Base-by-base conservation (phyloP, 495 filamentous ascomycete genomes). In the Saxophila tyrrhenica region DNA sequence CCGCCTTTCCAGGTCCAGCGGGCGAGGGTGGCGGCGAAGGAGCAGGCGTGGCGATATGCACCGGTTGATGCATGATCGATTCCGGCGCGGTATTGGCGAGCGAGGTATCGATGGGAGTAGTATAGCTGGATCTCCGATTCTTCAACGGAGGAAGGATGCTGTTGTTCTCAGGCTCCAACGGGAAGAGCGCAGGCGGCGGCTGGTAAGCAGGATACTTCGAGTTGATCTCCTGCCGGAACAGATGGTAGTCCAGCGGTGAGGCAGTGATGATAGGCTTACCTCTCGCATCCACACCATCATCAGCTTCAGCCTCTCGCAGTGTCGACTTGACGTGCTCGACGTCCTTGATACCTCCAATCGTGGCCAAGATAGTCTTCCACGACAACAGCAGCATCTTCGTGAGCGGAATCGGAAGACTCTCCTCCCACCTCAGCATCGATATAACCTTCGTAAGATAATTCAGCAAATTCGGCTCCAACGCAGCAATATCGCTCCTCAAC, bases 141-240 rank as follows among this genome's bases (percentile, higher is more conserved):
- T 82, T 83, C 16, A 95, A 72, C 23, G 86, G 88, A 1, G 94
- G 92, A 21, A 97, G 75, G 49, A 96, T 87, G 0, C 89, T 89
- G 59, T 87, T 91, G 52, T 89, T 86, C 38, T 95, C 89, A 8
- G 87, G 75, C 62, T 97, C 89, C 1, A 98, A 74, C 1, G 91
- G 87, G 54, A 98, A 81, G 13, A 86, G 68, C 0, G 87, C 82
- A 23, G 80, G 83, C 21, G 92, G 94, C 3, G 92, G 91, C 56
- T 89, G 83, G 67, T 97, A 98, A 3, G 94, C 85, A 3, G 92
- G 92, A 64, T 98, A 98, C 71, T 98, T 98, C 0, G 92, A 97
- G n/a, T 83, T 94, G 59, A 98, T 89, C 67, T 98, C 92, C 67
- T 97, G 91, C 23, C 94, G 82, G 64, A 98, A 98, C 13, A 87